Evolutionary conservation across 2,329 filamentous ascomycete species (phyloP), one percentile per base, ranked within the genome.

Genomic region (Neofusicoccum sp.): DNA sequence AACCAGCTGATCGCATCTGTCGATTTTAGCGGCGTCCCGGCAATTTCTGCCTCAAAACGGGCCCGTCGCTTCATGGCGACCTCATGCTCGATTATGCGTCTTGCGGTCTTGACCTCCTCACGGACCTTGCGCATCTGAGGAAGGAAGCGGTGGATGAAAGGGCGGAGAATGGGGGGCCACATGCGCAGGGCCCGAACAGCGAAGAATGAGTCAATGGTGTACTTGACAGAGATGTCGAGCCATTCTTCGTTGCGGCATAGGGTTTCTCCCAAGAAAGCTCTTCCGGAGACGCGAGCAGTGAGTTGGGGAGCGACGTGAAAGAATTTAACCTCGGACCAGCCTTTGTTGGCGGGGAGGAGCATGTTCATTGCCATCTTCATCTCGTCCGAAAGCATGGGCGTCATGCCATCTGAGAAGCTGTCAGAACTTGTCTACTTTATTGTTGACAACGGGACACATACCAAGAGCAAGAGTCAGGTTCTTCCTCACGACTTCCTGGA

Each of bases 211-310:
- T 76, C 72, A 41, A 72, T 65, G 1, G 73, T 72, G 65, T 77
- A 78, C 30, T 67, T 62, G 11, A 68, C 71, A 28, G 70, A 65
- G 3, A 71, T 66, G 1, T 69, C 59, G 14, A 78, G 65, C 76
- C 78, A 80, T 56, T 71, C 65, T 59, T 73, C 65, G 60, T 79
- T 75, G 16, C 70, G 69, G 57, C 72, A 74, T 4, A 77, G 64
- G 3, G 64, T 61, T 4, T 72, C 66, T 26, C 78, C 76, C 33
- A 76, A 70, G 56, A 79, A 75, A 38, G 79, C 69, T 24, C 51
- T 36, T n/a, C 26, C 14, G 1, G 51, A 56, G 6, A 56, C 26
- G n/a, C 76, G 71, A 0, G 74, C 73, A 1, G 76, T 75, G 6
- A 78, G 66, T 14, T 77, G 72, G 0, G 71, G 68, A 33, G 76